phyloP scores from a whole-genome alignment of 2,329 filamentous ascomycete species.

The Calonectria hawksworthii region DNA sequence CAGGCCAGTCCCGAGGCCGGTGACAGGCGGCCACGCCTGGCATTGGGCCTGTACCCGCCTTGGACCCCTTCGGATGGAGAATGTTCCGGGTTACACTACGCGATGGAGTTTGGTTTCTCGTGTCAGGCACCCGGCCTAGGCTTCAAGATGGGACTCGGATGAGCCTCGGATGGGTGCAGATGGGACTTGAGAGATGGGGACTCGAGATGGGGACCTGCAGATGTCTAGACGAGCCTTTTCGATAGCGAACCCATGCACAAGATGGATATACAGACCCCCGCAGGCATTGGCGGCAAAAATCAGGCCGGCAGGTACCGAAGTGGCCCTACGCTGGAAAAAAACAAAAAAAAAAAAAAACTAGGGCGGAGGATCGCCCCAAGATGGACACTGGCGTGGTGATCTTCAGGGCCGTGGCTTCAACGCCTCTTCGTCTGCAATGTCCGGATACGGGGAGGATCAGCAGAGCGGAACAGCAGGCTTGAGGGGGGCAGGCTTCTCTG shows the following conservation, averaged over 20 bases:
- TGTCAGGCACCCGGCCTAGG: neutral
- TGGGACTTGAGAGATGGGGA: neutral
- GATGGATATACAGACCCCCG: conserved; percentile 2
- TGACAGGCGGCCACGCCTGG: conserved; percentile 26
- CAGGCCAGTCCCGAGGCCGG: conserved; percentile 9
- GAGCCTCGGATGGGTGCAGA: conserved; percentile 3
- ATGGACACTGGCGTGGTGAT: conserved; percentile 16
- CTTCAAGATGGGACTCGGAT: neutral
- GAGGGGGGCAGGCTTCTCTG: neutral
- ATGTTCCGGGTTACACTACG: conserved; percentile 15
- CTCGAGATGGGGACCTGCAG: neutral
- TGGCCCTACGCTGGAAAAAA: neutral
- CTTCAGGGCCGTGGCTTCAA: conserved; percentile 23
- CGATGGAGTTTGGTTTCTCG: conserved; percentile 15
- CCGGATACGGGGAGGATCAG: conserved; percentile 19
- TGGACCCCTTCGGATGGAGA: conserved; percentile 18
- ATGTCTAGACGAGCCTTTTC: neutral
- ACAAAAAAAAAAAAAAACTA: neutral
- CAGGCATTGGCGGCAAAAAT: conserved; percentile 16
- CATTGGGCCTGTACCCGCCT: neutral
- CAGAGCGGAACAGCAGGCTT: conserved; percentile 1
- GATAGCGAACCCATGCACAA: conserved; percentile 11
- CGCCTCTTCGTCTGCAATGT: conserved; percentile 6
- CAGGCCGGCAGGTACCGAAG: conserved; percentile 25
- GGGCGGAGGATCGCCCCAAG: conserved; percentile 8